Evolutionary conservation across 2,329 filamentous ascomycete genomes (phyloP), one percentile per base, ranked within the genome.

Genomic region (Chaetomium strumarium): DNA sequence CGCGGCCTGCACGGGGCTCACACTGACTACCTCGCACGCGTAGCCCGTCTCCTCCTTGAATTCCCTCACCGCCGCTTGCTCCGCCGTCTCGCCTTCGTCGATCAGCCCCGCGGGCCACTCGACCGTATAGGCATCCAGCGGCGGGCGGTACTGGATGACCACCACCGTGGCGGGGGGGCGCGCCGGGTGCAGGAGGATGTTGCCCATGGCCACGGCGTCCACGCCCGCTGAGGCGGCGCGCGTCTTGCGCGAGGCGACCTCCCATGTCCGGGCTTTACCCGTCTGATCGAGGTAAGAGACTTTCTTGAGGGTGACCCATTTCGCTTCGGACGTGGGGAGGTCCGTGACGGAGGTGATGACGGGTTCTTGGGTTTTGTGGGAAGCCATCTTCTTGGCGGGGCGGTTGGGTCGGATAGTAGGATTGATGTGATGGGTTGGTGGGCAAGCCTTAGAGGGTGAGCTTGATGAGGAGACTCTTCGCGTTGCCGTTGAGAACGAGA

Each of bases 181-280:
- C n/a, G 64, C 63, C 3, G 72, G 67, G 51, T 74, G 73, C 41
- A 76, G 66, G 2, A 85, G 70, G 55, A 85, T 74, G 48, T 81
- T 82, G 49, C 81, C 76, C 56, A 85, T 81, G 45, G 80, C 79
- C 5, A 85, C 80, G 41, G 79, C 80, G 58, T 85, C 81, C 52
- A 84, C 77, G 54, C 74, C 75, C 3, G 71, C 68, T 1, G 75
- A 73, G 16, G 41, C 14, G n/a, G 58, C 40, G 19, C 80, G 75
- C 0, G 80, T 84, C 56, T 76, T 75, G 50, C 81, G 79, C 56
- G 77, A 73, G 3, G 78, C 79, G 3, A 78, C 78, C 63, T 85
- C 81, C 81, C 81, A 84, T 4, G 73, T 76, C 53, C 80, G 76
- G 10, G 70, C 58, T 31, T 72, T 72, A 63, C 77, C 78, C 31